Evolutionary conservation across 202 grass and related monocot species (phyloP).

Genomic region (Carex arenaria): DNA sequence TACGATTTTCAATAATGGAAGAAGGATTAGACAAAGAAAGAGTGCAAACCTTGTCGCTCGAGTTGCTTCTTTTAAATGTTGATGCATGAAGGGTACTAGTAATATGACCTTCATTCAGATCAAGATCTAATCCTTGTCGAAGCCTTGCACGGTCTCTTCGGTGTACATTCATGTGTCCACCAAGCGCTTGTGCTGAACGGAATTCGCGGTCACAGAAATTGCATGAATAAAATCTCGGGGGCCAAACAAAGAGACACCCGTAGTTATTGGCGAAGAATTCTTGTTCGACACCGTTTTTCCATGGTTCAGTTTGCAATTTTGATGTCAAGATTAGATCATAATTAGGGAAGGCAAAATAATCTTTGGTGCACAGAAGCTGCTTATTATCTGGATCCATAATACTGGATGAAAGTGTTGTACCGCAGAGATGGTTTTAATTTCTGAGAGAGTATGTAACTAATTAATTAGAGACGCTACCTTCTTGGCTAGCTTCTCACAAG

Average conservation of each 20-base stretch:
- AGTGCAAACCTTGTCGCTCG: background rate
- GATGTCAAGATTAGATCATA: background rate
- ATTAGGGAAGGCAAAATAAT: background rate
- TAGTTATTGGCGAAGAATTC: background rate
- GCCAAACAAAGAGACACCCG: slow-evolving; percentile 37
- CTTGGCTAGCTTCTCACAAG: too few species aligned
- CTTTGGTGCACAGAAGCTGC: background rate
- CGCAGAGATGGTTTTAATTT: background rate
- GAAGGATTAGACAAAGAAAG: background rate
- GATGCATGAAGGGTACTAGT: background rate
- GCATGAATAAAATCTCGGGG: slow-evolving; percentile 71
- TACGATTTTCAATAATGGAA: background rate
- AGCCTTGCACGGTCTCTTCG: slow-evolving; percentile 80
- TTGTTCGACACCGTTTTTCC: background rate
- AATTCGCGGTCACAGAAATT: slow-evolving; percentile 78
- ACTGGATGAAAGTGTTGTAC: background rate
- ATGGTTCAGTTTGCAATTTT: background rate
- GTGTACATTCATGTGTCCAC: slow-evolving; percentile 89
- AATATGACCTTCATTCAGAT: slow-evolving; percentile 20
- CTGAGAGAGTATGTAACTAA: too few species aligned
- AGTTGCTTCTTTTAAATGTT: background rate
- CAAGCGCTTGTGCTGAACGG: slow-evolving; percentile 73
- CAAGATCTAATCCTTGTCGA: slow-evolving; percentile 26
- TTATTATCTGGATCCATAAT: slow-evolving; percentile 1
- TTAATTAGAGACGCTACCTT: too few species aligned